Conservation (phyloP, 1,284 basidiomycete species). For the Fistulina hepatica region DNA sequence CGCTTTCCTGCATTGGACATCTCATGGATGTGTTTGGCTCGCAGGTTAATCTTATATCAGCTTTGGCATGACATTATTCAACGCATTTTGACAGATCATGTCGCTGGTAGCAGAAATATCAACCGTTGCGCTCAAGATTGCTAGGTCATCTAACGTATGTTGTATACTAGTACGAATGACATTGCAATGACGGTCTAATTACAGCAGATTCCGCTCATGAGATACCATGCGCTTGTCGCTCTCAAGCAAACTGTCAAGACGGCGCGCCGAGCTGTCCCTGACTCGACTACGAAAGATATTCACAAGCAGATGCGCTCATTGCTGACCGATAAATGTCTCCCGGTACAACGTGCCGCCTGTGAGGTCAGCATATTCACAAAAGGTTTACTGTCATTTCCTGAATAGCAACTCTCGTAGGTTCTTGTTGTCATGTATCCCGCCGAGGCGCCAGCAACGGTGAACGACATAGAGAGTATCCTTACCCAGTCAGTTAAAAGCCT, state of each 20-base stretch:
- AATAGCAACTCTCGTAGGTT: constrained; percentile 37
- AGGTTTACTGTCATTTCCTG: constrained; percentile 1
- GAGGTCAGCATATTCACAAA: constrained; percentile 37
- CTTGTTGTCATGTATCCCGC: constrained; percentile 54
- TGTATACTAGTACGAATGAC: too few species aligned
- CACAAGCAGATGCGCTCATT: constrained; percentile 72
- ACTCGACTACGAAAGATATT: constrained; percentile 72
- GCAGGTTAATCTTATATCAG: constrained; percentile 39
- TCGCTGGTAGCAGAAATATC: constrained; percentile 85
- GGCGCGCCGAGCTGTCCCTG: constrained; percentile 77
- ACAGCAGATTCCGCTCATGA: constrained; percentile 61
- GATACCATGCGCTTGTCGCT: constrained; percentile 72
- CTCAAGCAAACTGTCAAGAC: constrained; percentile 68
- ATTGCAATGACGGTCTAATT: neutral
- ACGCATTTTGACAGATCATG: constrained; percentile 64
- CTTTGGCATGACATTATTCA: neutral
- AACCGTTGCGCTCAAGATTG: constrained; percentile 51
- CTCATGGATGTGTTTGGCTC: constrained; percentile 77
- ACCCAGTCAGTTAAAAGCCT: constrained; percentile 64
- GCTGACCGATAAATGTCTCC: constrained; percentile 75
- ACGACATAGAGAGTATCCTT: constrained; percentile 71
- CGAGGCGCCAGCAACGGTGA: constrained; percentile 42
- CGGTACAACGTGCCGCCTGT: constrained; percentile 79
- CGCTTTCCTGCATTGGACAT: constrained; percentile 78
- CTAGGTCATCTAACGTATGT: constrained; percentile 59